Percentiles rank a stretch among this genome's conserved stretches.
phyloP scores from a whole-genome alignment of 1,284 basidiomycete genomes.

The Coniophora puteana region DNA sequence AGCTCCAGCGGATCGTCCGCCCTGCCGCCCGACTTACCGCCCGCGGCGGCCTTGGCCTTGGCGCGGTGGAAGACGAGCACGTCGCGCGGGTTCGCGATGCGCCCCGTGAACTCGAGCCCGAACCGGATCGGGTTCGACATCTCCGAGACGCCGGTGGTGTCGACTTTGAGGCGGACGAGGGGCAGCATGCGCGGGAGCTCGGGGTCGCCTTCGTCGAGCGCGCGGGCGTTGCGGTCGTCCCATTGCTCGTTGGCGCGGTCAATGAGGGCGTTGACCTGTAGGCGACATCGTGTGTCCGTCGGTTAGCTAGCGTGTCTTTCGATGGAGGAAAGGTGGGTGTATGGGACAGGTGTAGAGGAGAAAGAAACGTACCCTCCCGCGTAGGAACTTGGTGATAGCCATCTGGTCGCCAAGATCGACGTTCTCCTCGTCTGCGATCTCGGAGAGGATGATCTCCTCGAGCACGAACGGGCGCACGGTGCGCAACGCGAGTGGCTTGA shows the following conservation, averaged over 20 bases:
- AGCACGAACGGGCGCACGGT: slow-evolving; percentile 96
- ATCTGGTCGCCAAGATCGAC: slow-evolving; percentile 79
- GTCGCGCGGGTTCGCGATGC: slow-evolving; percentile 92
- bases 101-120: slow-evolving; percentile 91
- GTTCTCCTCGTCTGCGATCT: slow-evolving; percentile 72
- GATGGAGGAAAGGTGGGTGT: no score
- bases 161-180: slow-evolving; percentile 87
- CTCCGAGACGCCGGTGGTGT: slow-evolving; percentile 85
- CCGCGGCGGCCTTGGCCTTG: slow-evolving; percentile 52
- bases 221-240: slow-evolving; percentile 71
- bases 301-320: no score
- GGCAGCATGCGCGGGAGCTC: slow-evolving; percentile 76
- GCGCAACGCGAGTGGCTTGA: slow-evolving; percentile 83
- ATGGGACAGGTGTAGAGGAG: no score
- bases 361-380: slow-evolving; percentile 52
- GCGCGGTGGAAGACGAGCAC: slow-evolving; percentile 87
- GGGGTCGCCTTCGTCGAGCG: slow-evolving; percentile 66
- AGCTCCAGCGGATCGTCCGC: slow-evolving; percentile 67
- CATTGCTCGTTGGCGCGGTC: slow-evolving; percentile 73
- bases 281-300: no score
- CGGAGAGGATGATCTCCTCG: slow-evolving; percentile 74
- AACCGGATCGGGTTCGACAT: slow-evolving; percentile 96
- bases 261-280: slow-evolving; percentile 80
- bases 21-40: slow-evolving; percentile 58
- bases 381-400: slow-evolving; percentile 77